Percentiles rank a stretch among this genome's conserved stretches.
These are phyloP conservation scores for Xylaria sp. DNA, from an alignment of 2,329 filamentous ascomycete genomes.

Conservation along the genomic window DNA sequence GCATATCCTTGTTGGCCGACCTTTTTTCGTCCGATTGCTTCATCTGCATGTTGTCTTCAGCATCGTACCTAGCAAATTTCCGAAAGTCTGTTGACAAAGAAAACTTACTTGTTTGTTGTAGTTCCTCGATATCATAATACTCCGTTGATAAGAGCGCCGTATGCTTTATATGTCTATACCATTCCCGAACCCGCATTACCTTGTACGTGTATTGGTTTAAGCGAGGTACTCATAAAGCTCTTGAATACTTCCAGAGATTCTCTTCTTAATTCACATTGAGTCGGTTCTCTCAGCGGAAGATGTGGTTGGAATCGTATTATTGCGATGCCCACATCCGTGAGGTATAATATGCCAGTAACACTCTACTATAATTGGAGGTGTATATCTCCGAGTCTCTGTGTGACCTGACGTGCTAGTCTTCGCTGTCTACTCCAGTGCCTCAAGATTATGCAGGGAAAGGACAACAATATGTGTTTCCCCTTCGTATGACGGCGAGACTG, in stretches of 20 bases:
- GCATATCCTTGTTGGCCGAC: too few relatives aligned
- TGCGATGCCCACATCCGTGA: background rate
- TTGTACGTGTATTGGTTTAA: background rate
- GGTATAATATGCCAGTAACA: background rate
- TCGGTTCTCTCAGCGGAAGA: background rate
- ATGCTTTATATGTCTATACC: background rate
- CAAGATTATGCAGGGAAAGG: conserved; percentile 27
- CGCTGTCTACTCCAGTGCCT: conserved; percentile 15
- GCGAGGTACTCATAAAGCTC: background rate
- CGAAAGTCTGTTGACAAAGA: too few relatives aligned
- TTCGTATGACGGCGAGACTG: conserved; percentile 11
- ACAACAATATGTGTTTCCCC: conserved; percentile 18
- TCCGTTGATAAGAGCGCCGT: too few relatives aligned
- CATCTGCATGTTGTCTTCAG: too few relatives aligned
- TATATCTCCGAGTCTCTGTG: conserved; percentile 2
- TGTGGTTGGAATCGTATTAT: background rate
- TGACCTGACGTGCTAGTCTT: conserved; percentile 17
- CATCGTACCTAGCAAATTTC: too few relatives aligned
- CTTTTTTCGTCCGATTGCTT: too few relatives aligned
- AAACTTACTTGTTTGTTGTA: too few relatives aligned
- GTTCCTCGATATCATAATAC: too few relatives aligned
- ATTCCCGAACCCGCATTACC: background rate
- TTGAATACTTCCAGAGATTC: background rate
- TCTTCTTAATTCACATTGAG: background rate
- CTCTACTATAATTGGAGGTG: background rate